Conservation (phyloP, 768 basidiomycete genomes). For the Amanita molliuscula region DNA sequence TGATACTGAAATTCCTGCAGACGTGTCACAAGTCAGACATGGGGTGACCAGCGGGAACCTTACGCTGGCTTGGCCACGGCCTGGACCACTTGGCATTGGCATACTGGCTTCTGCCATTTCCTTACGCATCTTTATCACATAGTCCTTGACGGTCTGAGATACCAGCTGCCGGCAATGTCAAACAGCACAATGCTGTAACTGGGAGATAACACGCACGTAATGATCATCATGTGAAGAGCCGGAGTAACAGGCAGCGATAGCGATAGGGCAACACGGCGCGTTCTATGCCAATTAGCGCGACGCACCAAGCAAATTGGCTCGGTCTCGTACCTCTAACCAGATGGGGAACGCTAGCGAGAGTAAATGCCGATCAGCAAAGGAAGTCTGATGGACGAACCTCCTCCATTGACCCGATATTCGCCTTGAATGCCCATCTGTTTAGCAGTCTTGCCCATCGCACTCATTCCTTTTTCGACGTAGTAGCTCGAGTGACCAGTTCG, state of each 20-base stretch:
- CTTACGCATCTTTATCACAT: slow-evolving; percentile 47
- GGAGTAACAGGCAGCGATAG: slow-evolving; percentile 68
- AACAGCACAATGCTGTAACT: not conserved
- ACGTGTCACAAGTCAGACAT: not conserved
- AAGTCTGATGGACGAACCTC: slow-evolving; percentile 35
- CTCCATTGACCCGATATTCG: slow-evolving; percentile 59
- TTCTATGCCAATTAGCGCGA: slow-evolving; percentile 33
- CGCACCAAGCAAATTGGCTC: not conserved
- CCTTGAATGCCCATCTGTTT: slow-evolving; percentile 61
- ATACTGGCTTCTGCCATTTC: slow-evolving; percentile 24
- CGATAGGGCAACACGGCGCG: slow-evolving; percentile 76
- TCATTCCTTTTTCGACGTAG: slow-evolving; percentile 83
- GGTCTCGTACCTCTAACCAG: slow-evolving; percentile 58
- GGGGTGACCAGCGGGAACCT: not conserved
- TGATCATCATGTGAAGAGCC: slow-evolving; percentile 79
- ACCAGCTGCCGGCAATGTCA: slow-evolving; percentile 36
- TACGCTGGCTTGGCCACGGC: not conserved
- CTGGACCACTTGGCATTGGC: slow-evolving; percentile 16
- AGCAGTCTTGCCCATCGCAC: slow-evolving; percentile 70
- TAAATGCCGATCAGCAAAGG: slow-evolving; percentile 1
- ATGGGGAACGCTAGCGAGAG: slow-evolving; percentile 60
- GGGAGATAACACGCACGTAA: slow-evolving; percentile 33
- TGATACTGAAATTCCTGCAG: slow-evolving; percentile 6
- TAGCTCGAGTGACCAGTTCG: slow-evolving; percentile 78
- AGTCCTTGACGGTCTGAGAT: slow-evolving; percentile 56